Percentiles rank a stretch among this genome's conserved stretches.
phyloP scores from a whole-genome alignment of 2,329 filamentous ascomycete genomes.

The Penicillium digitatum region DNA sequence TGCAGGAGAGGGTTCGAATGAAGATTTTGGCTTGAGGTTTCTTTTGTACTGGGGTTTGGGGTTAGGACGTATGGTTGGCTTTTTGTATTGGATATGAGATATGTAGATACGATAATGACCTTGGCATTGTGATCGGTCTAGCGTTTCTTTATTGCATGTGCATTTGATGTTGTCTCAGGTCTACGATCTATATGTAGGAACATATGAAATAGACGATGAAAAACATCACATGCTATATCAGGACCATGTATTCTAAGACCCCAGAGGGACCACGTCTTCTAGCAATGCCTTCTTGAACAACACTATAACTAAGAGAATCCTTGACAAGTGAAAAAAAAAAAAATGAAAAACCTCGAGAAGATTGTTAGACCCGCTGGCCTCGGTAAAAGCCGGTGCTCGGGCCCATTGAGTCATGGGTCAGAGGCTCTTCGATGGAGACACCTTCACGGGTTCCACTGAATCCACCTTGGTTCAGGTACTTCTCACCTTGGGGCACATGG shows the following conservation, averaged over 20 bases:
- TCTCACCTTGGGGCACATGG: conserved; percentile 43
- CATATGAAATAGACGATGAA: too few relatives aligned
- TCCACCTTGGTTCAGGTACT: conserved; percentile 22
- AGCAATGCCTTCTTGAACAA: not conserved
- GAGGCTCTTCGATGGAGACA: conserved; percentile 34
- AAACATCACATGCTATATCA: too few relatives aligned
- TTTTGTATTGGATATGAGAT: conserved; percentile 9
- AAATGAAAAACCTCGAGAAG: not conserved
- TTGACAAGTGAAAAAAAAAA: not conserved
- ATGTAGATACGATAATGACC: conserved; percentile 16
- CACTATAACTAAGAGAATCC: not conserved
- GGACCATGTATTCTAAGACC: too few relatives aligned
- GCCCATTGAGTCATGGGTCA: conserved; percentile 38
- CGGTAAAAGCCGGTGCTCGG: conserved; percentile 30
- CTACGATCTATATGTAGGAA: too few relatives aligned
- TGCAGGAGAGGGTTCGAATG: conserved; percentile 39
- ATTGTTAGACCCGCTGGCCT: conserved; percentile 26
- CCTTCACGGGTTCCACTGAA: conserved; percentile 3
- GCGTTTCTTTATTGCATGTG: not conserved
- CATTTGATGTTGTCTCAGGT: too few relatives aligned
- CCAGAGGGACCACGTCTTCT: too few relatives aligned
- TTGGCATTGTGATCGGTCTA: conserved; percentile 1
- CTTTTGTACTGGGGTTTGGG: not conserved
- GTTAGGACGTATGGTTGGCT: conserved; percentile 3
- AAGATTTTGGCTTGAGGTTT: conserved; percentile 22